Evolutionary conservation across 1,139 yeast genomes (phyloP), one percentile per base, ranked within the genome.

Genomic region (Arxiozyma heterogenica): DNA sequence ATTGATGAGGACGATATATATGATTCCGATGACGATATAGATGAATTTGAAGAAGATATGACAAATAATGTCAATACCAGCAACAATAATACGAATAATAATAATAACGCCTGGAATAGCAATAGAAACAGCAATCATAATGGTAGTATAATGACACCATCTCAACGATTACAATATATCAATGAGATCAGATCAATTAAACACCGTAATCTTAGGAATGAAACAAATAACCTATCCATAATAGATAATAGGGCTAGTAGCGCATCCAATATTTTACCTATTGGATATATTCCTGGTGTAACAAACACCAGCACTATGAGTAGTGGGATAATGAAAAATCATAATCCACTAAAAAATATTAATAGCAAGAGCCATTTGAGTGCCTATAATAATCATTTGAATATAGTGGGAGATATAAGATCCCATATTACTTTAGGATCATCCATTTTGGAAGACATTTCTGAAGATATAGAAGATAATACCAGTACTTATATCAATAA

Each of bases 211-310:
- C 22, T 21, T 18, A 22, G 8, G n/a, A 44, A 44, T 44, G 27
- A 25, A 2, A 38, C 4, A 4, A 41, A 48, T 27, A 41, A 41
- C n/a, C 3, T 43, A 39, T 20, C 45, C 22, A 53, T 34, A 52
- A 53, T 56, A 47, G 59, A 65, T 22, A 61, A 63, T 65, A 64
- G 73, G 71, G 22, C 20, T 8, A 55, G 72, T 67, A 62, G 79
- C 58, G 84, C 88, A 4, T 86, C 95, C 9, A 90, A 91, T 68
- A 83, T 91, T 58, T 78, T 90, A 57, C 96, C 96, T n/a, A 85
- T 90, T 59, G 96, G 95, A 1, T 90, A 90, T 67, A 88, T 90
- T 57, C 97, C 97, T 0, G 97, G 97, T 44, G 96, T 89, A 44
- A 85, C 89, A 0, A 60, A 54, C 55, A 83, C 82, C n/a, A 73